A percentile compares a stretch with the other conserved stretches of the same genome.
Evolutionary conservation across 495 filamentous ascomycete genomes (phyloP).

Genomic region (Parathielavia appendiculata): DNA sequence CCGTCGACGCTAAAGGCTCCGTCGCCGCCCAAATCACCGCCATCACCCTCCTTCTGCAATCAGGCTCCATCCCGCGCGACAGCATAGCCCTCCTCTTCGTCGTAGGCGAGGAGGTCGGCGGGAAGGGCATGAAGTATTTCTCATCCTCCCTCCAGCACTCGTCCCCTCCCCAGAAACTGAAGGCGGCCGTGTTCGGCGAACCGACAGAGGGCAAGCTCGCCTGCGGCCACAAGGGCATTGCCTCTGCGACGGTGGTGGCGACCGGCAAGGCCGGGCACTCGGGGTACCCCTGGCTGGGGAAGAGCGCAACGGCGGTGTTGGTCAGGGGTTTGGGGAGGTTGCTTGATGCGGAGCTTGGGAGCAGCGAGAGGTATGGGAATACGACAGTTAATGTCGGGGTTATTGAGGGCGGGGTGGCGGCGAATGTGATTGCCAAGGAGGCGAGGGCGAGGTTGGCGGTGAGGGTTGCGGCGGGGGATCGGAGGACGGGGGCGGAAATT

Average conservation of each 20-base stretch:
- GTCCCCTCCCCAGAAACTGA: conserved; percentile 15
- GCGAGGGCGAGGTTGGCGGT: conserved; percentile 64
- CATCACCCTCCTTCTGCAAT: conserved; percentile 50
- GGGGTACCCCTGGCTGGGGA: conserved; percentile 83
- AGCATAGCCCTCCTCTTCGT: conserved; percentile 78
- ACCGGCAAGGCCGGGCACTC: conserved; percentile 78
- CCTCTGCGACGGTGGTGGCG: conserved; percentile 57
- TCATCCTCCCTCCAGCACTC: conserved; percentile 51
- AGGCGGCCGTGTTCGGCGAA: conserved; percentile 80
- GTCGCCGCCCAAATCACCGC: conserved; percentile 76
- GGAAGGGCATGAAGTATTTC: conserved; percentile 76
- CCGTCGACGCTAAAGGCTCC: conserved; percentile 84
- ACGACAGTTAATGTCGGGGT: conserved; percentile 82
- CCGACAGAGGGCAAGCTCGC: conserved; percentile 84
- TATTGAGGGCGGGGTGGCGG: conserved; percentile 76
- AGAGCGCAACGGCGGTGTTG: conserved; percentile 70
- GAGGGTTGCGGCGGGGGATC: conserved; percentile 67
- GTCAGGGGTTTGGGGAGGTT: conserved; percentile 61
- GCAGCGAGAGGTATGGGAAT: conserved; percentile 69
- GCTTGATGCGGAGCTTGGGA: conserved; percentile 62
- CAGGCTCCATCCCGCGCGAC: conserved; percentile 30
- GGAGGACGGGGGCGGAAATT: conserved; percentile 47
- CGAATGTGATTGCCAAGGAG: conserved; percentile 75
- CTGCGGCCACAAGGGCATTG: conserved; percentile 82
- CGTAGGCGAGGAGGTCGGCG: conserved; percentile 77